Percentiles rank a stretch among this genome's conserved stretches.
phyloP scores from a whole-genome alignment of 73 alveolate genomes.

The Breviolum minutum region DNA sequence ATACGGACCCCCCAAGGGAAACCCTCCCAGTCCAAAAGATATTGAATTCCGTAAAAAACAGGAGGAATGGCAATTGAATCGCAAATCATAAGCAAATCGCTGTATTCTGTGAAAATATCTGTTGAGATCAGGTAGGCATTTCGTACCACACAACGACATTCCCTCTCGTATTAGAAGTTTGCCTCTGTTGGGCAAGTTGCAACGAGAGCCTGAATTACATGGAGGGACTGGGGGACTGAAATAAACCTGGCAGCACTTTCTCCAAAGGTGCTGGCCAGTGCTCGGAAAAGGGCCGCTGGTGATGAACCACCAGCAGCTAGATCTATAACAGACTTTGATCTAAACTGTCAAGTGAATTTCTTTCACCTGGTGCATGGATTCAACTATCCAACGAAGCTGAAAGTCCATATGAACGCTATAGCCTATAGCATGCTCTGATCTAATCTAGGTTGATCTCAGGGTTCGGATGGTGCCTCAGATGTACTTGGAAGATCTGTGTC shows the following conservation, averaged over 20 bases:
- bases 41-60: not conserved
- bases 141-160: not conserved
- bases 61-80: not conserved
- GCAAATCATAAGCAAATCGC: not conserved
- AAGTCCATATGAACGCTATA: no score
- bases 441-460: not conserved
- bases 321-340: not conserved
- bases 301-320: not conserved
- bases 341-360: no score
- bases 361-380: no score
- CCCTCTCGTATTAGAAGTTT: not conserved
- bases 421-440: not conserved
- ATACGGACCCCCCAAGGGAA: no score
- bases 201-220: not conserved
- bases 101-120: not conserved
- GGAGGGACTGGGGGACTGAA: not conserved
- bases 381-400: no score
- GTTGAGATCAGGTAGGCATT: not conserved
- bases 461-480: not conserved
- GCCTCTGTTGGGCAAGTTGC: constrained; percentile 13
- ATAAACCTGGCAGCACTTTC: not conserved
- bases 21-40: constrained; percentile 8
- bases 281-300: not conserved
- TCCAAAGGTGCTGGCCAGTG: constrained; percentile 10
- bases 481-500: constrained; percentile 5